These are phyloP conservation scores for Crithidia fasciculata DNA, from an alignment of 208 protist species.

Conservation along the genomic window DNA sequence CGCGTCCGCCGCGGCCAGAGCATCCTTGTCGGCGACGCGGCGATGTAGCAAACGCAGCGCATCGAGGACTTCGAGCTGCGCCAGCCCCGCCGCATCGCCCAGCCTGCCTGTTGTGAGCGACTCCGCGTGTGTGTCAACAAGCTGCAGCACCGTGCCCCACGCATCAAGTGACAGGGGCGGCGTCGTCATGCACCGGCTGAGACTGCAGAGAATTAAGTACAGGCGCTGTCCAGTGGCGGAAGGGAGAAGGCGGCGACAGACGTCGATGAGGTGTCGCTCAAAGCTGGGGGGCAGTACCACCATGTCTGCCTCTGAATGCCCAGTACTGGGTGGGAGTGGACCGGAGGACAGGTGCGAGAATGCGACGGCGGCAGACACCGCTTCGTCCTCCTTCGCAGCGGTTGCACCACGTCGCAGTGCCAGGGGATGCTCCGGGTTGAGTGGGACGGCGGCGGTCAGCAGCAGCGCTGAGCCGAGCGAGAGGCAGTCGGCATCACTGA, in stretches of 20 bases:
- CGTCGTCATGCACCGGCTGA: conserved; percentile 12
- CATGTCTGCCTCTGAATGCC: not conserved
- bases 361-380: not conserved
- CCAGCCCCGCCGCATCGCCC: conserved; percentile 10
- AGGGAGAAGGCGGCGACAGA: conserved; percentile 32
- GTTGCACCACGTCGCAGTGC: conserved; percentile 1
- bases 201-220: conserved; percentile 34
- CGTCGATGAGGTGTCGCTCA: conserved; percentile 18
- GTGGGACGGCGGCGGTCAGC: conserved; percentile 22
- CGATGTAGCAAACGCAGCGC: conserved; percentile 19
- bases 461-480: conserved; percentile 31
- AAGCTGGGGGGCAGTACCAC: conserved; percentile 12
- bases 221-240: conserved; percentile 30
- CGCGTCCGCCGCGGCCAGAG: conserved; percentile 13
- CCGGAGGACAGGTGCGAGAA: no score
- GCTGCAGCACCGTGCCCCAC: conserved; percentile 21
- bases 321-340: not conserved
- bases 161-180: conserved; percentile 3
- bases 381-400: not conserved
- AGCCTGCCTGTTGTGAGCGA: conserved; percentile 24
- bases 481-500: conserved; percentile 32
- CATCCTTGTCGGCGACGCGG: conserved; percentile 12
- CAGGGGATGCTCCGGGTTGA: conserved; percentile 9
- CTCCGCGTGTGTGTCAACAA: conserved; percentile 31
- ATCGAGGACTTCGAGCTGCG: conserved; percentile 30